Evolutionary conservation across 2,329 filamentous ascomycete species (phyloP).

Genomic region (Colletotrichum theobromicola): DNA sequence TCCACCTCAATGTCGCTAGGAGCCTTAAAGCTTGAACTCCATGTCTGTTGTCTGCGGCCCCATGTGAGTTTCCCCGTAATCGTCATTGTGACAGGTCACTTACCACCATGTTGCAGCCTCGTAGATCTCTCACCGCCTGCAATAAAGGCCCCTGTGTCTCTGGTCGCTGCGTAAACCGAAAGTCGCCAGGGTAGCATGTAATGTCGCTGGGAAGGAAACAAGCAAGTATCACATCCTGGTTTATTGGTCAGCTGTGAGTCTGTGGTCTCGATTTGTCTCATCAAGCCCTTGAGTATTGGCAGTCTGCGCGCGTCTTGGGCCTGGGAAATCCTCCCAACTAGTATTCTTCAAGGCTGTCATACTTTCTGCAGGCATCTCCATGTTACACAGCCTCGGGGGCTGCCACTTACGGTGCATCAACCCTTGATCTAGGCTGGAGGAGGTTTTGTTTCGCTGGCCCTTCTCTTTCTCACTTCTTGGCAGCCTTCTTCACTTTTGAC

Average conservation of each 20-base stretch:
- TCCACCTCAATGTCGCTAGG: conserved; percentile 17
- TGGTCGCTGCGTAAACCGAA: neutral
- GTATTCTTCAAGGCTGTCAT: conserved; percentile 9
- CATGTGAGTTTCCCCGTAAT: neutral
- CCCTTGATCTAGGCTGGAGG: neutral
- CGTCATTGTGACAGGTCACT: conserved; percentile 12
- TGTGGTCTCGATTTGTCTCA: neutral
- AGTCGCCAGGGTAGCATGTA: neutral
- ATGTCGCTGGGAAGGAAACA: neutral
- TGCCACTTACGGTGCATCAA: neutral
- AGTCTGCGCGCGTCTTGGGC: neutral
- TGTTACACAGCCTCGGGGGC: neutral
- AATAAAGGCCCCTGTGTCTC: neutral
- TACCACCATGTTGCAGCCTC: conserved; percentile 8
- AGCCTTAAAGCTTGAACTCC: conserved; percentile 19
- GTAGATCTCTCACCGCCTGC: conserved; percentile 20
- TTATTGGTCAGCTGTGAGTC: neutral
- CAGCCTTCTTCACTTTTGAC: neutral
- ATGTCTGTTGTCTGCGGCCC: neutral
- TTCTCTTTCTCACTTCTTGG: neutral
- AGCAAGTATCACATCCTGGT: neutral
- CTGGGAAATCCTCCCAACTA: neutral
- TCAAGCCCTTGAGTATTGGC: neutral
- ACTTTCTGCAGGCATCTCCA: neutral
- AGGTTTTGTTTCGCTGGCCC: neutral